phyloP scores from a whole-genome alignment of 495 filamentous ascomycete genomes.

The Penicillium cosmopolitanum region DNA sequence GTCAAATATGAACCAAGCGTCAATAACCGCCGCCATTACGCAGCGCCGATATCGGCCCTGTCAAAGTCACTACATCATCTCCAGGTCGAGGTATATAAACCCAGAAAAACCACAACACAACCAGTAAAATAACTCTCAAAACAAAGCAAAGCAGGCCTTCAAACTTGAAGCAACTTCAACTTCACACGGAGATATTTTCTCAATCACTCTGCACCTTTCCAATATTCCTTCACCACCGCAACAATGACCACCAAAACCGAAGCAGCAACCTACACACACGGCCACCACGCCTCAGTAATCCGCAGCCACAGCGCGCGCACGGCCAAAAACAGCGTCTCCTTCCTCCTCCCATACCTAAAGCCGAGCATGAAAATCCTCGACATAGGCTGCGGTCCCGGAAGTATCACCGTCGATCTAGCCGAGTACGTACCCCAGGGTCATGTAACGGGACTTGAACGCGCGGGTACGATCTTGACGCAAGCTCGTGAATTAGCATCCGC shows the following conservation, averaged over 20 bases:
- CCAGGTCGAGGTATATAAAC: no score
- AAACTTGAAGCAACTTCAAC: neutral
- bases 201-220: neutral
- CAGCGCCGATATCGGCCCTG: no score
- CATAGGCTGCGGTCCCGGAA: constrained; percentile 62
- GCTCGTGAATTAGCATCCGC: constrained; percentile 39
- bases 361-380: constrained; percentile 56
- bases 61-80: no score
- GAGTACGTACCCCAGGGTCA: constrained; percentile 47
- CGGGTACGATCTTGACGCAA: constrained; percentile 35
- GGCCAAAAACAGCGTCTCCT: constrained; percentile 50
- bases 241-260: constrained; percentile 22
- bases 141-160: neutral
- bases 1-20: no score
- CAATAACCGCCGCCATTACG: no score
- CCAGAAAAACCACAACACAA: no score
- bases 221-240: neutral
- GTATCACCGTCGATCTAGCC: constrained; percentile 58
- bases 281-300: constrained; percentile 53
- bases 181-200: neutral
- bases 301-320: constrained; percentile 53
- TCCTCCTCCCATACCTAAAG: constrained; percentile 51
- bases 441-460: constrained; percentile 47
- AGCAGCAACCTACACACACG: constrained; percentile 52
- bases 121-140: neutral